Evolutionary conservation across 352 stramenopile genomes (phyloP).

Genomic region (Phytopythium cucurbitacearum): DNA sequence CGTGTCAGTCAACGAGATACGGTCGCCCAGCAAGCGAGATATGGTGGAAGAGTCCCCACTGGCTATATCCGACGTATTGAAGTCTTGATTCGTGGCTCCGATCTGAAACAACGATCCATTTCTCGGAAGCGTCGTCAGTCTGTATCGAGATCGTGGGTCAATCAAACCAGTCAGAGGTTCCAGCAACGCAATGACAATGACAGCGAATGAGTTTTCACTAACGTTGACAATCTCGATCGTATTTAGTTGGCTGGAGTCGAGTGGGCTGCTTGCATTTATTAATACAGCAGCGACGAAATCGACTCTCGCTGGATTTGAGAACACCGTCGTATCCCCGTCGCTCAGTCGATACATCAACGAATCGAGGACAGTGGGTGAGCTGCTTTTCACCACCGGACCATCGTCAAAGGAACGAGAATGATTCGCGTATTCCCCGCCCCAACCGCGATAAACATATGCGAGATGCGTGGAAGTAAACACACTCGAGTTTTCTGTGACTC

Average conservation of each 20-base stretch:
- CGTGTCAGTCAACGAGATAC: conserved; percentile 4
- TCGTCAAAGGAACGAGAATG: background rate
- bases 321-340: conserved; percentile 24
- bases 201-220: conserved; percentile 44
- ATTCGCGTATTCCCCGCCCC: conserved; percentile 5
- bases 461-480: conserved; percentile 42
- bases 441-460: conserved; percentile 42
- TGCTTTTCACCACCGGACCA: background rate
- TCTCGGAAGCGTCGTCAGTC: conserved; percentile 28
- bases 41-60: background rate
- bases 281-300: conserved; percentile 21
- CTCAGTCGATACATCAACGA: conserved; percentile 49
- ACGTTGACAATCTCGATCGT: conserved; percentile 23
- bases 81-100: conserved; percentile 43
- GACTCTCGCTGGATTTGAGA: conserved; percentile 18
- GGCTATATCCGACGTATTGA: conserved; percentile 23
- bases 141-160: conserved; percentile 20
- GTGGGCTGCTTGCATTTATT: conserved; percentile 1
- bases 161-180: conserved; percentile 39
- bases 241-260: conserved; percentile 4
- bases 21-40: conserved; percentile 11
- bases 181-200: conserved; percentile 26
- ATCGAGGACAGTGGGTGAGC: conserved; percentile 21
- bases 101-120: conserved; percentile 48
- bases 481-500: conserved; percentile 19